Conservation (phyloP, 2,329 filamentous ascomycete species). For the Cercospora zeina region DNA sequence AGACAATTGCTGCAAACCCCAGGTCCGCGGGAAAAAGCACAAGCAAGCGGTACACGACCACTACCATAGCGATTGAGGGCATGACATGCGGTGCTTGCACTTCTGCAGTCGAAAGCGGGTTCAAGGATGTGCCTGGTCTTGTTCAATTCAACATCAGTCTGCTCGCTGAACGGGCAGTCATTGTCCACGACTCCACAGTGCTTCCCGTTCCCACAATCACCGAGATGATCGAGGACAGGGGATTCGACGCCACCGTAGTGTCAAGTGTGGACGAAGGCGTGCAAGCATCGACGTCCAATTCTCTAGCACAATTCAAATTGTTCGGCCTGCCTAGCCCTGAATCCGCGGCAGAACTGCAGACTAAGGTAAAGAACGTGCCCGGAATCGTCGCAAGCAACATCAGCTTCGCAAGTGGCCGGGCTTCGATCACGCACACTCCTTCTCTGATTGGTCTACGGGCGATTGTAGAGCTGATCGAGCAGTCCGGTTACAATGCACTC, state of each 20-base stretch:
- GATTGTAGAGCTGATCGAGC: constrained; percentile 79
- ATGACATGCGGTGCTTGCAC: constrained; percentile 99
- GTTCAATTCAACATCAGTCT: constrained; percentile 92
- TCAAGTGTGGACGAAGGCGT: constrained; percentile 67
- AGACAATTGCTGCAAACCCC: constrained; percentile 39
- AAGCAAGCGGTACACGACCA: constrained; percentile 57
- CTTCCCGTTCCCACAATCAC: constrained; percentile 72
- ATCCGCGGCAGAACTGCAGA: constrained; percentile 71
- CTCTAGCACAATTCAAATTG: constrained; percentile 75
- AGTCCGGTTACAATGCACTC: constrained; percentile 81
- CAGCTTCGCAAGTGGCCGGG: constrained; percentile 69
- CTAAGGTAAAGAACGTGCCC: constrained; percentile 61
- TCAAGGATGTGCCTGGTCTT: constrained; percentile 74
- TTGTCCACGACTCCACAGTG: constrained; percentile 74
- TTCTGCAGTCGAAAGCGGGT: constrained; percentile 81
- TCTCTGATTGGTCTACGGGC: constrained; percentile 73
- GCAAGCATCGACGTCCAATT: constrained; percentile 53
- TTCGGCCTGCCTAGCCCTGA: constrained; percentile 75
- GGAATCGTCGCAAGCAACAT: constrained; percentile 76
- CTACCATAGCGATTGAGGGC: constrained; percentile 85
- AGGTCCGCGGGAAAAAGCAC: constrained; percentile 43
- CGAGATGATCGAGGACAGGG: constrained; percentile 82
- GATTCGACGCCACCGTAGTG: constrained; percentile 82
- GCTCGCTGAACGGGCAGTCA: constrained; percentile 85
- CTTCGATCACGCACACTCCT: constrained; percentile 72